These are phyloP conservation scores for Gastrolobium villosum DNA, from an alignment of 306 rosid genomes.

Conservation along the genomic window DNA sequence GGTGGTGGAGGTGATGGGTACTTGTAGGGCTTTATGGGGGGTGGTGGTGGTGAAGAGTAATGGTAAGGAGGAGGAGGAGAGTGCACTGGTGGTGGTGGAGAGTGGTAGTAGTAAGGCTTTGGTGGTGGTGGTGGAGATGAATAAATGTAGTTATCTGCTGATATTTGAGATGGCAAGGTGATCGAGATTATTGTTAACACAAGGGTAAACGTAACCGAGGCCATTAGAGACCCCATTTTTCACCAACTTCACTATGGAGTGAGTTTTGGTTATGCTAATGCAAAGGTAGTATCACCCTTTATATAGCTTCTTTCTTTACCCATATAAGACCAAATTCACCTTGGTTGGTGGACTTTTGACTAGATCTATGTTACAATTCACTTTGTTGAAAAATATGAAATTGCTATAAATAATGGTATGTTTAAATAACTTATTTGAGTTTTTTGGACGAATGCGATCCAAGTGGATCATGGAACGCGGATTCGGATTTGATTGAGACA, in stretches of 20 bases:
- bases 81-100: constrained; percentile 41
- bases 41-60: constrained; percentile 35
- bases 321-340: constrained; percentile 18
- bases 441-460: constrained; percentile 14
- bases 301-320: constrained; percentile 64
- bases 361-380: neutral
- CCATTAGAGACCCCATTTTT: constrained; percentile 62
- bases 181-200: constrained; percentile 59
- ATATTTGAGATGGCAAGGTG: constrained; percentile 37
- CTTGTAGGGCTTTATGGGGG: constrained; percentile 6
- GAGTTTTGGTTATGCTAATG: constrained; percentile 49
- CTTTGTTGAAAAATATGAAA: neutral
- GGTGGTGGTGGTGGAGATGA: constrained; percentile 63
- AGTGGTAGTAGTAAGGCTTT: constrained; percentile 35
- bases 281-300: constrained; percentile 43
- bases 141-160: constrained; percentile 58
- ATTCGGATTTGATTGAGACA: constrained; percentile 45
- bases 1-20: constrained; percentile 37
- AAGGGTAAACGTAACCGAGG: constrained; percentile 56
- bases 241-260: constrained; percentile 1
- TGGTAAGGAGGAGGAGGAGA: constrained; percentile 38
- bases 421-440: neutral
- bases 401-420: neutral
- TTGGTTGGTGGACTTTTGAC: constrained; percentile 19
- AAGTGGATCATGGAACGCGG: constrained; percentile 31